Conservation (phyloP, 2,329 filamentous ascomycete genomes). For the Fusarium sp. region DNA sequence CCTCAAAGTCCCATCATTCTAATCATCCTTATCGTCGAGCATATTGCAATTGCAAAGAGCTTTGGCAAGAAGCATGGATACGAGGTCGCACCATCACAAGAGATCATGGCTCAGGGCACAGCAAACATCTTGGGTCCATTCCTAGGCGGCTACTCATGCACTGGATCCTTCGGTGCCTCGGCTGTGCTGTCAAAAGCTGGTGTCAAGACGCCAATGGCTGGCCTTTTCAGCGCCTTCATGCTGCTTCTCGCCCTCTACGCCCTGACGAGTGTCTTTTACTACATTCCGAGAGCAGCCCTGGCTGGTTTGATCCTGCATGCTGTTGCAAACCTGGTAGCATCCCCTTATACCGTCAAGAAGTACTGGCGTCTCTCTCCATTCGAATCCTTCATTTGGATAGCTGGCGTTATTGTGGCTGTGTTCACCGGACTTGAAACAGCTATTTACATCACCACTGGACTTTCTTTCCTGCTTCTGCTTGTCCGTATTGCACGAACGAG, state of each 20-base stretch:
- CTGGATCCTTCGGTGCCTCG: slow-evolving; percentile 71
- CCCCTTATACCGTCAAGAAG: slow-evolving; percentile 79
- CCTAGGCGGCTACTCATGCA: slow-evolving; percentile 67
- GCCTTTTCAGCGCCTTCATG: slow-evolving; percentile 81
- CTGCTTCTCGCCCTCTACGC: slow-evolving; percentile 84
- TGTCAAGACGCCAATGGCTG: slow-evolving; percentile 82
- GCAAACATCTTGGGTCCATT: slow-evolving; percentile 82
- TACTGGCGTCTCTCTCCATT: slow-evolving; percentile 83
- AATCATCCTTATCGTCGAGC: slow-evolving; percentile 84
- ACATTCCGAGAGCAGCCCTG: slow-evolving; percentile 79
- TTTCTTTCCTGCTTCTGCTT: slow-evolving; percentile 60
- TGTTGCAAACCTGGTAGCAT: slow-evolving; percentile 80
- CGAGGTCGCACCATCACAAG: slow-evolving; percentile 82
- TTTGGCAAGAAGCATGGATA: slow-evolving; percentile 86
- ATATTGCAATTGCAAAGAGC: slow-evolving; percentile 87
- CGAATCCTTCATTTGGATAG: slow-evolving; percentile 81
- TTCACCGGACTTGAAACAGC: slow-evolving; percentile 65
- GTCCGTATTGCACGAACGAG: slow-evolving; percentile 61
- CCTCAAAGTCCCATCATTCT: slow-evolving; percentile 77
- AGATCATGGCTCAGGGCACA: slow-evolving; percentile 82
- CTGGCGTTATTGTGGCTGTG: slow-evolving; percentile 72
- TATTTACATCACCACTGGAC: slow-evolving; percentile 63
- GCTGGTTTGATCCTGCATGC: slow-evolving; percentile 87
- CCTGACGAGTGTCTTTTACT: slow-evolving; percentile 82
- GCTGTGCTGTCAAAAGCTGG: slow-evolving; percentile 89